Conservation (phyloP, 352 stramenopile genomes). For the Phytophthora melonis region DNA sequence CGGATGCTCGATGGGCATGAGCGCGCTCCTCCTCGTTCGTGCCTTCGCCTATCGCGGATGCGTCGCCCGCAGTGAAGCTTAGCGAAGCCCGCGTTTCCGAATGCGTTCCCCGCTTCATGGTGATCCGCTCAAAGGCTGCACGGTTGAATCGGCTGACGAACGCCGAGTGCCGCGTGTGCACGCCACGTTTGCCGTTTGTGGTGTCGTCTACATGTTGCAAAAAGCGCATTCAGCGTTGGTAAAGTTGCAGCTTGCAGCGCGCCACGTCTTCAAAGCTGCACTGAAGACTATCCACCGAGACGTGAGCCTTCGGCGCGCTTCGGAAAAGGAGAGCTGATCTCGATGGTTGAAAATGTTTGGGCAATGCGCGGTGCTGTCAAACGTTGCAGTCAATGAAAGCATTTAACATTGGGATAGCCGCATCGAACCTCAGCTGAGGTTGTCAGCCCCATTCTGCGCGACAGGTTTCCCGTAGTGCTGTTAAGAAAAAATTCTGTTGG, state of each 20-base stretch:
- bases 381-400: not conserved
- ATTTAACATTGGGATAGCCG: conserved; percentile 18
- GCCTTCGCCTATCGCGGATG: conserved; percentile 32
- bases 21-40: conserved; percentile 29
- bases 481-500: not conserved
- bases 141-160: not conserved
- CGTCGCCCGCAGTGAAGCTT: conserved; percentile 3
- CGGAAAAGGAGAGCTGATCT: not conserved
- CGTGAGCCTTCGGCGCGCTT: not conserved
- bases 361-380: conserved; percentile 8
- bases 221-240: not conserved
- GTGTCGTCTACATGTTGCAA: not conserved
- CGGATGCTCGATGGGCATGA: conserved; percentile 16
- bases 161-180: no score
- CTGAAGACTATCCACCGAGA: not conserved
- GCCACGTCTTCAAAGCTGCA: not conserved
- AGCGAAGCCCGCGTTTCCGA: no score
- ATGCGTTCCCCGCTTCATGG: no score
- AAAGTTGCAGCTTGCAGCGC: not conserved
- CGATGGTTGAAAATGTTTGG: not conserved
- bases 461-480: conserved; percentile 5
- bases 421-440: not conserved
- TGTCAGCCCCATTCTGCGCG: conserved; percentile 12
- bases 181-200: not conserved
- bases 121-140: not conserved